phyloP scores from a whole-genome alignment of 768 basidiomycete species.

The Russula dissimulans region DNA sequence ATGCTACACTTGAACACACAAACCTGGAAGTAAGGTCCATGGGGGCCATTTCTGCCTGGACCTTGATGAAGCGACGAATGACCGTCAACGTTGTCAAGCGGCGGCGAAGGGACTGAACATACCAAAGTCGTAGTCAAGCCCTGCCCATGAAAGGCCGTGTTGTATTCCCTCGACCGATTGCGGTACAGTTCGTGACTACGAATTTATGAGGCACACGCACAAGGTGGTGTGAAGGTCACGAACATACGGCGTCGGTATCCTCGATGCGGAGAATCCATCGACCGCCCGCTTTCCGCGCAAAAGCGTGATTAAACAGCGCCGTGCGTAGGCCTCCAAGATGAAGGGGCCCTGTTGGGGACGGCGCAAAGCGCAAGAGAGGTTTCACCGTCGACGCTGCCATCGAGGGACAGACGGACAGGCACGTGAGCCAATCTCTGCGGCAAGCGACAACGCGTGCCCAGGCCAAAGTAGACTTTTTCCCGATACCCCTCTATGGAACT shows the following conservation, averaged over 20 bases:
- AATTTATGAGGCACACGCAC: background rate
- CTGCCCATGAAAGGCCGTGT: constrained; percentile 79
- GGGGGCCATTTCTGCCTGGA: constrained; percentile 64
- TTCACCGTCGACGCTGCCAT: background rate
- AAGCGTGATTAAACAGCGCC: constrained; percentile 86
- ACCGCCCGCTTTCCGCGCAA: constrained; percentile 72
- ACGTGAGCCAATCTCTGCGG: background rate
- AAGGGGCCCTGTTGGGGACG: constrained; percentile 89
- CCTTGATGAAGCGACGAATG: constrained; percentile 36
- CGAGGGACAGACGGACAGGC: background rate
- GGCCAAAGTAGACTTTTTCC: too few relatives aligned
- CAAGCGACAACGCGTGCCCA: too few relatives aligned
- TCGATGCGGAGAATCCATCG: constrained; percentile 91
- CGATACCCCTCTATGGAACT: constrained; percentile 41
- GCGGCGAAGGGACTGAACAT: constrained; percentile 18
- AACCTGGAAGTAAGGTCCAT: constrained; percentile 86
- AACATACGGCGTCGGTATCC: constrained; percentile 86
- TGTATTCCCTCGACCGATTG: constrained; percentile 79
- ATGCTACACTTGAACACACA: constrained; percentile 5
- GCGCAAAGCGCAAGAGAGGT: constrained; percentile 78
- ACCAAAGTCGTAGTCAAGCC: constrained; percentile 89
- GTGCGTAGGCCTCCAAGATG: constrained; percentile 94
- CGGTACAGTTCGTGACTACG: constrained; percentile 68
- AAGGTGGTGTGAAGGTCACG: background rate
- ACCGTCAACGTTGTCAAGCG: background rate